Base-by-base conservation (phyloP, 148 eudicot genomes). In the Persicaria tinctoria region DNA sequence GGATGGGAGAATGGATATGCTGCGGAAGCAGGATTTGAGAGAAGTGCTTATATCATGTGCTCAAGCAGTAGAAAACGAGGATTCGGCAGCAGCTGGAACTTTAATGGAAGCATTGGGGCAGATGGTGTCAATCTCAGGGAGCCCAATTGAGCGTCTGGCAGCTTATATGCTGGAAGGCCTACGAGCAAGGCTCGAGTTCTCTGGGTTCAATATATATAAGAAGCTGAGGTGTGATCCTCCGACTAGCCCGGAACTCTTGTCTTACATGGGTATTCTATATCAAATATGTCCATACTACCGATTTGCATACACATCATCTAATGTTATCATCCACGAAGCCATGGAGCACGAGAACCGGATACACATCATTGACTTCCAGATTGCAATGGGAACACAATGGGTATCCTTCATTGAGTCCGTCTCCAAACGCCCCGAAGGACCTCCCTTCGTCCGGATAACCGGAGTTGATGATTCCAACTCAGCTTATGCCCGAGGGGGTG, bases 351-450 rank as follows among this genome's bases (percentile, higher is more conserved):
- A 91, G 76, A 74, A 53, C 53, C 80, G 80, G 74, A 88, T 93
- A 63, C 98, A 93, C 77, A 88, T 93, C 7, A 88, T 93, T 1
- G 98, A 93, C 82, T 93, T 93, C 69, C 93, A 87, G 62, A 86
- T 93, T 10, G 98, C 88, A 3, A 92, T 91, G 84, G 98, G 98
- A 4, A 89, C 90, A 62, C 98, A 93, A 68, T 93, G 97, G 98
- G 45, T 87, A 50, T 68, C 72, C 5, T 84, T 93, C 41, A 80
- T 93, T 6, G 75, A 87, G 79, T 81, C 79, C 50, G 84, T 93
- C 6, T 84, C 88, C 0, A 74, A 56, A n/a, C 82, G 91, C 69
- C 88, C 87, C 2, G 89, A 93, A 57, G 95, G 98, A 16, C 85
- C 95, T 66, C 98, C 98, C 0, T 68, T 70, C 8, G 41, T 93